Percentiles rank a stretch among this genome's conserved stretches.
These are phyloP conservation scores for Ceratobasidium theobromae DNA, from an alignment of 1,284 basidiomycete species.

Conservation along the genomic window DNA sequence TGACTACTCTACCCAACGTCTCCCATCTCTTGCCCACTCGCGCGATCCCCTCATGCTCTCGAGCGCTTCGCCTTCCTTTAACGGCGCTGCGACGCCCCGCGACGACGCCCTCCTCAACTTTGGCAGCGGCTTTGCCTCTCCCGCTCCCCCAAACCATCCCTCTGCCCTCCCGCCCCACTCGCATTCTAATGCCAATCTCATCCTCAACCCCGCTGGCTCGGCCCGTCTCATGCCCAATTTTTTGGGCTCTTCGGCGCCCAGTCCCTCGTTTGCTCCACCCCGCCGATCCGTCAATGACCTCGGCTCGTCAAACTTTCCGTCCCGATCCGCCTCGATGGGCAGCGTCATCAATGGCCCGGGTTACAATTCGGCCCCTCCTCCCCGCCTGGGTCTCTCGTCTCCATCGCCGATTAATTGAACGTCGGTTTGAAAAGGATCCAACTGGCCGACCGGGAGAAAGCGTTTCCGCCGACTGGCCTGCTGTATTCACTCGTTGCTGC, in stretches of 20 bases:
- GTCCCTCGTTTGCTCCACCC: slow-evolving; percentile 1
- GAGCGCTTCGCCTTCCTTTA: not conserved
- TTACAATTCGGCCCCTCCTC: not conserved
- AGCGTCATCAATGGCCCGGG: not conserved
- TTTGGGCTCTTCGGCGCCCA: not conserved
- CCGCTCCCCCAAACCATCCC: slow-evolving; percentile 1
- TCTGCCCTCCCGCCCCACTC: slow-evolving; percentile 23
- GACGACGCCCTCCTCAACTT: slow-evolving; percentile 13
- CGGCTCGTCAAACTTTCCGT: slow-evolving; percentile 4
- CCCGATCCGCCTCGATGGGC: slow-evolving; percentile 19
- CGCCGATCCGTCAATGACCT: slow-evolving; percentile 30
- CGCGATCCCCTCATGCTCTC: slow-evolving; percentile 26
- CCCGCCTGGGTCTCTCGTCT: slow-evolving; percentile 9
- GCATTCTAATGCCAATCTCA: slow-evolving; percentile 26
- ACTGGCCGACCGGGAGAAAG: slow-evolving; percentile 28
- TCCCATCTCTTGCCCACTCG: slow-evolving; percentile 8
- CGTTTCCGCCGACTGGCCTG: slow-evolving; percentile 12
- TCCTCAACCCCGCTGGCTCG: slow-evolving; percentile 9
- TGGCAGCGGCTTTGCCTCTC: not conserved
- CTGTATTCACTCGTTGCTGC: slow-evolving; percentile 26
- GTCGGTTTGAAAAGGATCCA: slow-evolving; percentile 13
- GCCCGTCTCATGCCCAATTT: slow-evolving; percentile 22
- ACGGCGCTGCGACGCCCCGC: slow-evolving; percentile 6
- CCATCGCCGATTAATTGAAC: slow-evolving; percentile 26
- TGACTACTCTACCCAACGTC: slow-evolving; percentile 19